Evolutionary conservation across 1,284 basidiomycete genomes (phyloP).

Genomic region (Leccinum glutinopallens): DNA sequence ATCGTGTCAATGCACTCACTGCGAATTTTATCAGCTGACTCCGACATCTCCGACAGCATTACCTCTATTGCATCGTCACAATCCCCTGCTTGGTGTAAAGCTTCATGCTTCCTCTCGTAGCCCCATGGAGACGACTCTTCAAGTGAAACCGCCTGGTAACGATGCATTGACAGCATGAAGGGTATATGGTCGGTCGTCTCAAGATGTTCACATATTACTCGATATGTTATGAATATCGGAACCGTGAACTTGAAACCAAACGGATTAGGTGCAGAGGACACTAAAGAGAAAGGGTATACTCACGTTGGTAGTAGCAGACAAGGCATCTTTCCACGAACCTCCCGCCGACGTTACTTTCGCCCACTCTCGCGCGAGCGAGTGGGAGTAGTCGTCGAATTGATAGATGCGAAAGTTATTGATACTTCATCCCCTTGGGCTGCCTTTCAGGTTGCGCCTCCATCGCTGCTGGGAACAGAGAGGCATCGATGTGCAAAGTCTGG

Average conservation of each 20-base stretch:
- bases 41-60: not conserved
- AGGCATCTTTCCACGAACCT: too few species aligned
- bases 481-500: not conserved
- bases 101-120: too few species aligned
- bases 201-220: conserved; percentile 10
- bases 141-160: too few species aligned
- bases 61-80: not conserved
- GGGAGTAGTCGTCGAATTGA: not conserved
- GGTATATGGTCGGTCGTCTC: not conserved
- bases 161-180: too few species aligned
- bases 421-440: too few species aligned
- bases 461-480: not conserved
- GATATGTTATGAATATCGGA: conserved; percentile 5
- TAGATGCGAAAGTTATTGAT: too few species aligned
- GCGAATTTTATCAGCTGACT: not conserved
- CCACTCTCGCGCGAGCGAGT: not conserved
- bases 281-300: not conserved
- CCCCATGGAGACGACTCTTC: too few species aligned
- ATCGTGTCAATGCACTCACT: not conserved
- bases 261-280: not conserved
- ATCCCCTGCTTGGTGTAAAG: too few species aligned
- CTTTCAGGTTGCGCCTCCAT: not conserved
- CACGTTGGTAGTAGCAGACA: too few species aligned
- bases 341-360: too few species aligned
- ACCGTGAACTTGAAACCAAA: not conserved